Evolutionary conservation across 768 basidiomycete species (phyloP).

Genomic region (Daedaleopsis nitida): DNA sequence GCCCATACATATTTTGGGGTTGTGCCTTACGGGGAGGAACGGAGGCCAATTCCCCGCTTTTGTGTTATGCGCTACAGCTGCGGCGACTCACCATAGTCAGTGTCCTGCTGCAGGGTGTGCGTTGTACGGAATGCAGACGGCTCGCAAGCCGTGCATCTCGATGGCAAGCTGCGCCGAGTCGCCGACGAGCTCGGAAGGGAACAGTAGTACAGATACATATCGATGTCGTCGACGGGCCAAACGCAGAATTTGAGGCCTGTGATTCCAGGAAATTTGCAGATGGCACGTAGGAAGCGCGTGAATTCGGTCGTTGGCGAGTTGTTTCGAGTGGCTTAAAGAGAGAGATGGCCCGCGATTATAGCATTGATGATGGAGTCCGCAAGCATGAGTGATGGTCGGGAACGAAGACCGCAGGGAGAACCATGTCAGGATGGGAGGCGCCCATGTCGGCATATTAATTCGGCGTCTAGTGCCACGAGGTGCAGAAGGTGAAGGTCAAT

Average conservation of each 20-base stretch:
- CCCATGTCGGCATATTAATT: not conserved
- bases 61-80: not conserved
- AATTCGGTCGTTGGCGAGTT: not conserved
- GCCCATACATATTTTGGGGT: not conserved
- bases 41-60: no score
- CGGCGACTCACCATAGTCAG: no score
- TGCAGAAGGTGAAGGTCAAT: slow-evolving; percentile 3
- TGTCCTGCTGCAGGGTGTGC: not conserved
- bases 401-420: not conserved
- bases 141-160: not conserved
- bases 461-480: slow-evolving; percentile 11
- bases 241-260: slow-evolving; percentile 1
- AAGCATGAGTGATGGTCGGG: slow-evolving; percentile 4
- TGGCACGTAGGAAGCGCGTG: not conserved
- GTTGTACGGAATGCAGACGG: not conserved
- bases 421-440: not conserved
- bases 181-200: no score
- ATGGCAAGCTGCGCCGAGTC: no score
- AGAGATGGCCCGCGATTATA: not conserved
- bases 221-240: slow-evolving; percentile 1
- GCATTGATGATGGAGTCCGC: not conserved
- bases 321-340: not conserved
- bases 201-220: no score
- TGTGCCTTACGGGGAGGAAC: not conserved
- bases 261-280: slow-evolving; percentile 6